phyloP scores from a whole-genome alignment of 345 rosid genomes.

The Aegle marmelos region DNA sequence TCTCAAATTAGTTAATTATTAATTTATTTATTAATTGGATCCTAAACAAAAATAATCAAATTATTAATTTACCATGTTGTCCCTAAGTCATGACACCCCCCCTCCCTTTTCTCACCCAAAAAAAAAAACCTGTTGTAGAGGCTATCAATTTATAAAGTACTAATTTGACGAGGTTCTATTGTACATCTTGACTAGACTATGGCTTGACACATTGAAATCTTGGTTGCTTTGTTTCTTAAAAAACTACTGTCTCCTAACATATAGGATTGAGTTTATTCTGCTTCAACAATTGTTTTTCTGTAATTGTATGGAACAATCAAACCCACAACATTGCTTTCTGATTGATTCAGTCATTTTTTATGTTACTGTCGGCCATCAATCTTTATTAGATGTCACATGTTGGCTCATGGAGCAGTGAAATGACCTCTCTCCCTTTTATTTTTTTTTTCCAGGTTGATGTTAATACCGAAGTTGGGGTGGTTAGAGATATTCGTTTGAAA shows the following conservation, averaged over 20 bases:
- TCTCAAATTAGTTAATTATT: no score
- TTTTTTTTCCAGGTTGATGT: slow-evolving; percentile 80
- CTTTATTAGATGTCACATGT: not conserved
- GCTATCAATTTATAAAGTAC: no score
- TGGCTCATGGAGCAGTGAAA: slow-evolving; percentile 9
- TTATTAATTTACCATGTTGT: no score
- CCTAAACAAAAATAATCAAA: no score
- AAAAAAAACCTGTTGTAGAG: no score
- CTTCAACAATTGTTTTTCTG: no score
- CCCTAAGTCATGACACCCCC: no score
- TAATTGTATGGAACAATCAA: no score
- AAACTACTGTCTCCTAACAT: not conserved
- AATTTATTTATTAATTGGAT: no score
- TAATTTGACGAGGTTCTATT: not conserved
- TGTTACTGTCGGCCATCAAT: not conserved
- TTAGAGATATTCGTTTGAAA: slow-evolving; percentile 83
- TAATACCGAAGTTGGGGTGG: slow-evolving; percentile 98
- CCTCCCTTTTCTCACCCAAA: no score
- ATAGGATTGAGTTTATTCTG: not conserved
- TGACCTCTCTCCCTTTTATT: slow-evolving; percentile 9
- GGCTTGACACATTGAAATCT: not conserved
- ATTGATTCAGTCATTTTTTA: not conserved
- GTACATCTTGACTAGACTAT: not conserved
- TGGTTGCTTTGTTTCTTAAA: not conserved
- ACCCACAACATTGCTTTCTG: not conserved